These are phyloP conservation scores for Trichoderma brevicompactum DNA, from an alignment of 2,329 filamentous ascomycete species.

Conservation along the genomic window DNA sequence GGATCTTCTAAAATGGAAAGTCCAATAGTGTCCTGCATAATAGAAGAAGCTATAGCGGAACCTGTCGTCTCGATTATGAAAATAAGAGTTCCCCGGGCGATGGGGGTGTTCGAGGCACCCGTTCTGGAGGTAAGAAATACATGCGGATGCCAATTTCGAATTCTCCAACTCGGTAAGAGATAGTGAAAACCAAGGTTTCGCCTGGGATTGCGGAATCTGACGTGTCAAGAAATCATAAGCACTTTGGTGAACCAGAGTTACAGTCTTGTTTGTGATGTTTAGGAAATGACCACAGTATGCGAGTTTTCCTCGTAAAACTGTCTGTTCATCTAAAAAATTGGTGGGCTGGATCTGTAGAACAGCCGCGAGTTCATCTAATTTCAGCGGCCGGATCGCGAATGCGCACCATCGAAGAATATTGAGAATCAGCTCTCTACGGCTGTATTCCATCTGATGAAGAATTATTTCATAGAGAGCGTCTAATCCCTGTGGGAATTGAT, in stretches of 20 bases:
- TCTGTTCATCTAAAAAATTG: not conserved
- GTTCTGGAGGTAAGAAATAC: not conserved
- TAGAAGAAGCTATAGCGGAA: not conserved
- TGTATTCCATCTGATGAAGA: not conserved
- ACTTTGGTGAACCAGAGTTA: not conserved
- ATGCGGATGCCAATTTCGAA: not conserved
- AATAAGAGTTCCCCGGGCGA: no score
- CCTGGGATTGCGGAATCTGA: rapidly evolving
- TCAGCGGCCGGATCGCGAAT: not conserved
- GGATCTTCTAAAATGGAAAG: not conserved
- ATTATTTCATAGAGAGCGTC: not conserved
- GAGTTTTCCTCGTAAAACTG: not conserved
- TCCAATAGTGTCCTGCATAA: not conserved
- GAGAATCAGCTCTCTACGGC: not conserved
- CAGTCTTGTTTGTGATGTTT: not conserved
- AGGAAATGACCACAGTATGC: not conserved
- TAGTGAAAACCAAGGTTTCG: not conserved
- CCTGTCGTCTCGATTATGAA: no score
- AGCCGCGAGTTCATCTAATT: not conserved
- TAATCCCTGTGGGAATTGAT: not conserved
- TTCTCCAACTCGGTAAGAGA: not conserved
- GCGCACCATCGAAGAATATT: not conserved
- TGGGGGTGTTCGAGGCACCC: not conserved
- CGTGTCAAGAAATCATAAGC: not conserved
- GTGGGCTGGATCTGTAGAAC: not conserved